Evolutionary conservation across 179 eudicot species (phyloP), one percentile per base, ranked within the genome.

Genomic region (Silene coronaria): DNA sequence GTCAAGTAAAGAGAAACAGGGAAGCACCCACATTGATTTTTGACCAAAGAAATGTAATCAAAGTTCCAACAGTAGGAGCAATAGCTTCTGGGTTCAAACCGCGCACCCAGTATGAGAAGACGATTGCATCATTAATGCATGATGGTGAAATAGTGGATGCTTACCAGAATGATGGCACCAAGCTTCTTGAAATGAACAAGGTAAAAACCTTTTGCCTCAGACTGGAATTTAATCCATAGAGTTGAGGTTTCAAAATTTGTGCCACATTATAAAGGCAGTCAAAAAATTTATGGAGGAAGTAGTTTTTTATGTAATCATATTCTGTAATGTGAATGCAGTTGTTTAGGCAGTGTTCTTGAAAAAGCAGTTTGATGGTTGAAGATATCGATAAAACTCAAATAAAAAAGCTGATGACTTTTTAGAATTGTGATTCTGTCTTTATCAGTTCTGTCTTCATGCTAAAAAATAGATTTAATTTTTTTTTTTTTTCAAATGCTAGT

Each of bases 21-120:
- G 97, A 95, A 79, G 90, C 97, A 42, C 83, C 96, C 66, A 93
- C 96, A 17, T 70, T 89, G 53, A 87, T 72, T 82, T 91, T 95
- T 88, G 91, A 89, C 78, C 80, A 86, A 59, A 87, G 81, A 73
- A 74, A 28, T 67, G 83, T 86, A 68, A 19, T 82, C 59, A 93
- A 88, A 5, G 86, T 78, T 83, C 91, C 99, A 28, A 89, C 97
- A 32, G 90, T 96, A 32, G 93, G 97, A 34, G 90, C 96, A 73
- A 93, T 96, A 78, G 99, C 98, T 80, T 86, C 96, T 78, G 93
- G 90, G 67, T 96, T 91, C 86, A 85, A 90, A 84, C 98, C 99
- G 30, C 88, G 97, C 79, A 86, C 89, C 66, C 88, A 85, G 42
- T 89, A 89, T 87, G 99, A 96, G 87, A 93, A 85, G 80, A 78